Conservation (phyloP, 305 asterid genomes). For the Fraxinus dipetala region DNA sequence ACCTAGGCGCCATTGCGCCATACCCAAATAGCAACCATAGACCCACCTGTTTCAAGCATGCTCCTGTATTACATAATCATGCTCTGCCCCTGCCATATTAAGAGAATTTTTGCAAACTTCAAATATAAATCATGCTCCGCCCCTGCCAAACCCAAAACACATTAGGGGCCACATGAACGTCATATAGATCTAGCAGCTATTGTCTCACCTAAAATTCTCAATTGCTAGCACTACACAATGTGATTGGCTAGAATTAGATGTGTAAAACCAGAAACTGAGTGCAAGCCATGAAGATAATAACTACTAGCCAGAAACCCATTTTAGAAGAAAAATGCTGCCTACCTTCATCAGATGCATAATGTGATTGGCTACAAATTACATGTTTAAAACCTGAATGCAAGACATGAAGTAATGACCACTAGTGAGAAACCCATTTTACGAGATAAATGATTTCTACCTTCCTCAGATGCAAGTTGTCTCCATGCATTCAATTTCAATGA, state of each 20-base stretch:
- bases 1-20: neutral
- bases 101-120: neutral
- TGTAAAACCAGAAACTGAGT: neutral
- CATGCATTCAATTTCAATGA: conserved; percentile 73
- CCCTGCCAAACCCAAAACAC: neutral
- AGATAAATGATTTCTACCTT: conserved; percentile 48
- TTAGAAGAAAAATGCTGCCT: neutral
- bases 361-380: neutral
- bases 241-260: neutral
- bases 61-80: neutral
- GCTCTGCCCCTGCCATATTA: neutral
- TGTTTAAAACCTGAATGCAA: neutral
- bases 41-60: neutral
- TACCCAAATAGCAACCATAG: neutral
- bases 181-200: neutral
- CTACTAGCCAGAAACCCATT: neutral
- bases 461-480: conserved; percentile 86
- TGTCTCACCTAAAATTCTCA: conserved; percentile 20
- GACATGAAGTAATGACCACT: conserved; percentile 1
- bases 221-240: neutral
- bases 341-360: neutral
- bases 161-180: neutral
- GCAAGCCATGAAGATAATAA: neutral
- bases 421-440: conserved; percentile 5
- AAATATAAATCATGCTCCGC: neutral